Evolutionary conservation across 352 stramenopile genomes (phyloP).

Genomic region (Blastocystis sp.): DNA sequence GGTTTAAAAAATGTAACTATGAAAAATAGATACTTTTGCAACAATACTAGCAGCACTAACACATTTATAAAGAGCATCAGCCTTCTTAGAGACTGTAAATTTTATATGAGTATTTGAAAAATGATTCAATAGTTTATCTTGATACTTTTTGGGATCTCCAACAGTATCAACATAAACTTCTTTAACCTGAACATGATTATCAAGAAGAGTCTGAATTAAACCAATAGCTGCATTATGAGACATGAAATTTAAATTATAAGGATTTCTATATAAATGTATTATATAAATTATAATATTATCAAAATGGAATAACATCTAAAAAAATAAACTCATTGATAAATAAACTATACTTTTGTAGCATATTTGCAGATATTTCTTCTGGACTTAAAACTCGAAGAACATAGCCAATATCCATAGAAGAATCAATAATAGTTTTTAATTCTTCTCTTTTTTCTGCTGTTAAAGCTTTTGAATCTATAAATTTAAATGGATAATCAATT

Average conservation of each 20-base stretch:
- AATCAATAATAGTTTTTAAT: background rate
- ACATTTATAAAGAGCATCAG: constrained; percentile 25
- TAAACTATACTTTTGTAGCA: constrained; percentile 36
- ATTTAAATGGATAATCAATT: no score
- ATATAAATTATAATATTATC: background rate
- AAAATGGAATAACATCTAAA: no score
- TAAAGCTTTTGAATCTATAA: constrained; percentile 28
- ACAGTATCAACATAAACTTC: constrained; percentile 36
- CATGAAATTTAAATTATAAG: constrained; percentile 35
- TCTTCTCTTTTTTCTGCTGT: constrained; percentile 4
- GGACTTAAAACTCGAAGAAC: constrained; percentile 20
- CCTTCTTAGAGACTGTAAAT: constrained; percentile 22
- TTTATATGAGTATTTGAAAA: constrained; percentile 24
- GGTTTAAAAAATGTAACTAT: no score
- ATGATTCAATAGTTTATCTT: background rate
- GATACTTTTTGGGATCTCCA: constrained; percentile 23
- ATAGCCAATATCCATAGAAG: constrained; percentile 20
- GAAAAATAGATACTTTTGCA: constrained; percentile 3
- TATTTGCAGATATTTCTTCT: constrained; percentile 35
- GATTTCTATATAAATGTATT: background rate
- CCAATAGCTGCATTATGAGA: constrained; percentile 27
- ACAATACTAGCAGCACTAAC: constrained; percentile 36
- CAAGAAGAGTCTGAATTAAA: constrained; percentile 21
- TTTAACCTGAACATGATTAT: constrained; percentile 2
- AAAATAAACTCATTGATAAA: no score